Base-by-base conservation (phyloP, 202 grass and related monocot genomes). In the Bolboschoenoplectus hybrid region DNA sequence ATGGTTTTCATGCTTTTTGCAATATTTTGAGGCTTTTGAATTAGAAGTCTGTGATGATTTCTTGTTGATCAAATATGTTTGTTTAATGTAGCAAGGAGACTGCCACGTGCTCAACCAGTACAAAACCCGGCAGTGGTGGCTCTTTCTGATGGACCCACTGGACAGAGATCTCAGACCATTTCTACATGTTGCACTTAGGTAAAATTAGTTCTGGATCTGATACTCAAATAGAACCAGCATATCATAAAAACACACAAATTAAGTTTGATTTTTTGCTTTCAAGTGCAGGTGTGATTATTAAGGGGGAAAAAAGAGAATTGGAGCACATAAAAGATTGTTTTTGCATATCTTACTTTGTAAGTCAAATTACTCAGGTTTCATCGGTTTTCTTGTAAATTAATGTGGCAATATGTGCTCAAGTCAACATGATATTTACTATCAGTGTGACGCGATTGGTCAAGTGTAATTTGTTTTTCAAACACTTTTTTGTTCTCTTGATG, bases 11-110 rank as follows among this genome's bases (percentile, higher is more conserved):
- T 41, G 9, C 10, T 3, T 8, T 14, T 19, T 62, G 69, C 8
- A 47, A 84, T 86, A n/a, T 12, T 10, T 36, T 61, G 47, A 50
- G 74, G 81, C 26, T 73, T 50, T 60, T 44, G 67, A 17, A 2
- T 67, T 17, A 8, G 56, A 80, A n/a, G 12, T 38, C 0, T 14
- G 11, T 9, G 50, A 45, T 7, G 4, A 8, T 51, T 55, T 6
- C 9, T 74, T 36, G 40, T 20, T n/a, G 9, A 84, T 69, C 20
- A 64, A 64, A 50, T 84, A 53, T 56, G 74, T 58, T 63, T 49
- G 43, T 90, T 45, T 45, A 52, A 82, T 91, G 78, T 88, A 99
- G 97, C 93, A 38, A 99, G 93, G 84, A 94, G 83, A 82, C 75
- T 97, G 85, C 87, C 92, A 57, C 90, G 93, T 86, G 92, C 50